Percentiles rank a stretch among this genome's conserved stretches.
Conservation (phyloP, 192 early-diverging fungal species). For the Gaertneriomyces sp. region DNA sequence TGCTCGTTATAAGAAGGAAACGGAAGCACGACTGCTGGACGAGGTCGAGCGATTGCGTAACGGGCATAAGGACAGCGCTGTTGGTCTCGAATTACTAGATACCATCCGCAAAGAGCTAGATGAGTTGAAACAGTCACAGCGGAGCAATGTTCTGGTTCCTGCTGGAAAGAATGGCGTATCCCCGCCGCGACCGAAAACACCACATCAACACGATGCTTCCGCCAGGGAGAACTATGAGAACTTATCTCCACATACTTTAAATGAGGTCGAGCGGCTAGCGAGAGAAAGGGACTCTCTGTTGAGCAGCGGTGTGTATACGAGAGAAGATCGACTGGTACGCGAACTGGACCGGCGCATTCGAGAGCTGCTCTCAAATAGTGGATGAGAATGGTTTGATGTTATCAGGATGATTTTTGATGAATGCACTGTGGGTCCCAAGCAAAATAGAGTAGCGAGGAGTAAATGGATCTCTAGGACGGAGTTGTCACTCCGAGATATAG, state of each 20-base stretch:
- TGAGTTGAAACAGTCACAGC: conserved; percentile 7
- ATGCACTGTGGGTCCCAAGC: no score
- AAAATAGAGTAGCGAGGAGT: no score
- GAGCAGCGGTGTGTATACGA: conserved; percentile 39
- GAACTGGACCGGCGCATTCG: conserved; percentile 39
- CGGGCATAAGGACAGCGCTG: conserved; percentile 17
- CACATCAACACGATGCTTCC: background rate
- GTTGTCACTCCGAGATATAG: no score
- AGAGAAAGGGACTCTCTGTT: conserved; percentile 44
- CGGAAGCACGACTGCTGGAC: conserved; percentile 21
- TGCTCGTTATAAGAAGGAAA: conserved; percentile 19
- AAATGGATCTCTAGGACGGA: no score
- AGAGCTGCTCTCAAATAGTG: conserved; percentile 15
- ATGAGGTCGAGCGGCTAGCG: conserved; percentile 41
- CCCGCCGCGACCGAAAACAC: background rate
- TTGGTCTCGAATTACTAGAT: conserved; percentile 19
- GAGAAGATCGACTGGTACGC: conserved; percentile 43
- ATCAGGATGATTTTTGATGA: no score
- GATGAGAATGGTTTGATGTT: no score
- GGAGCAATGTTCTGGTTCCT: background rate
- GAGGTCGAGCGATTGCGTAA: conserved; percentile 18
- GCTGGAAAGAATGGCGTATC: background rate
- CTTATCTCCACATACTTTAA: conserved; percentile 26
- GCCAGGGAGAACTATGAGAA: conserved; percentile 3
- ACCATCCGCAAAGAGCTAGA: conserved; percentile 17